Evolutionary conservation across 1,284 basidiomycete species (phyloP), one percentile per base, ranked within the genome.

Genomic region (Polyporus tsugae): DNA sequence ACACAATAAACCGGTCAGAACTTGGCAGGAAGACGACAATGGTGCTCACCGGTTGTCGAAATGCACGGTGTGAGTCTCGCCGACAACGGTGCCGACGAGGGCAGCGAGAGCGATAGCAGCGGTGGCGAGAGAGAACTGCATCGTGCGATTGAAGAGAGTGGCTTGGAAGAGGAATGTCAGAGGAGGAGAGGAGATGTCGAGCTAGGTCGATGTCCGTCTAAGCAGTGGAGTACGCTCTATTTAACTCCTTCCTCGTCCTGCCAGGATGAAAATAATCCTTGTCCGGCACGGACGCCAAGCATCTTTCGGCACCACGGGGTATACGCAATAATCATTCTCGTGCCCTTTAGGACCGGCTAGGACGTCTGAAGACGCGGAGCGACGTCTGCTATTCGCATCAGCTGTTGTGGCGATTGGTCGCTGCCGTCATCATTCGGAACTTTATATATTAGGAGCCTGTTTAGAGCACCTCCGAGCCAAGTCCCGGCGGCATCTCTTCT

Each of bases 31-130:
- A 44, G 13, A 25, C 29, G 41, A 61, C 11, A 17, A 39, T 3
- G 39, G 17, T 15, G 76, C 78, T 65, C 61, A 83, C 81, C 77
- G 71, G 75, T 83, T 83, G 44, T 77, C 67, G 58, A 82, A 82
- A 25, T 73, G 70, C 59, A 83, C 74, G 52, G 78, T 83, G 71
- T 83, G 82, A 13, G 75, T 66, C 67, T 83, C 82, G 10, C 80
- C 80, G 15, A 72, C 73, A 39, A 75, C 80, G n/a, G 71, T 65
- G 39, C 74, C 70, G 64, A 73, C 71, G 59, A 76, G 65, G 57
- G 78, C 62, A 62, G 76, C 64, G 59, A 71, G 60, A 64, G 75
- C 71, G 65, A 80, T 39, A 60, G 70, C 70, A 66, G 75, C 69
- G 63, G 73, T 66, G 73, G 77, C 60, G 74, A 81, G 66, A 49